These are phyloP conservation scores for Calvatia gigantea DNA, from an alignment of 768 basidiomycete species.

Conservation along the genomic window DNA sequence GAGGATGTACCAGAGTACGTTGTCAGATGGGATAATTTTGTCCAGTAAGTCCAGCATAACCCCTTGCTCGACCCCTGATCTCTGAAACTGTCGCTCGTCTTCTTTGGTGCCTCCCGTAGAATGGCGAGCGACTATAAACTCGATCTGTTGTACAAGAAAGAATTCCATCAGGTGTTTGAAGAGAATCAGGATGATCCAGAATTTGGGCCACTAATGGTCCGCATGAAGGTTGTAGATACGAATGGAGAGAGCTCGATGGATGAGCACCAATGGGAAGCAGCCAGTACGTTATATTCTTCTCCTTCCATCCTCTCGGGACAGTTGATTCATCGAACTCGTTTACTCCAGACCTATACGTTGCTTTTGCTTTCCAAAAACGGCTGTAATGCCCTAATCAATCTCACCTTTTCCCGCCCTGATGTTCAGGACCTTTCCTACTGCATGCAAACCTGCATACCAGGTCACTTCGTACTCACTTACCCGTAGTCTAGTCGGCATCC, in stretches of 20 bases:
- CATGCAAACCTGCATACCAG: too few species aligned
- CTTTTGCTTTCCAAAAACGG: conserved; percentile 84
- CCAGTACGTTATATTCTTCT: conserved; percentile 69
- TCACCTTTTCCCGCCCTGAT: background rate
- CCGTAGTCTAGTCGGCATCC: too few species aligned
- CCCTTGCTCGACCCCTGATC: background rate
- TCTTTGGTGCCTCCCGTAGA: background rate
- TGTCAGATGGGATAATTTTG: conserved; percentile 94
- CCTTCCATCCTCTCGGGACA: background rate
- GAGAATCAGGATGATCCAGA: conserved; percentile 79
- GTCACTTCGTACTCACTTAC: too few species aligned
- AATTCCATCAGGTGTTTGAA: conserved; percentile 86
- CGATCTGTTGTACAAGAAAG: conserved; percentile 59
- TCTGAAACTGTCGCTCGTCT: background rate
- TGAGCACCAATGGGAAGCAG: conserved; percentile 96
- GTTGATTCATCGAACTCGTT: conserved; percentile 6
- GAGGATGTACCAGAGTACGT: conserved; percentile 97
- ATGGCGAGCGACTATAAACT: conserved; percentile 10
- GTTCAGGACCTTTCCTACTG: background rate
- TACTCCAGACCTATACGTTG: conserved; percentile 81
- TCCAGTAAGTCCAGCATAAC: conserved; percentile 61
- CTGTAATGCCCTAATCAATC: conserved; percentile 10
- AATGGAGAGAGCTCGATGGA: conserved; percentile 91
- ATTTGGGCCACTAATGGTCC: conserved; percentile 76
- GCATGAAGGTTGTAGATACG: conserved; percentile 89